These are phyloP conservation scores for Hansenula sp. DNA, from an alignment of 1,139 yeast genomes.

Conservation along the genomic window DNA sequence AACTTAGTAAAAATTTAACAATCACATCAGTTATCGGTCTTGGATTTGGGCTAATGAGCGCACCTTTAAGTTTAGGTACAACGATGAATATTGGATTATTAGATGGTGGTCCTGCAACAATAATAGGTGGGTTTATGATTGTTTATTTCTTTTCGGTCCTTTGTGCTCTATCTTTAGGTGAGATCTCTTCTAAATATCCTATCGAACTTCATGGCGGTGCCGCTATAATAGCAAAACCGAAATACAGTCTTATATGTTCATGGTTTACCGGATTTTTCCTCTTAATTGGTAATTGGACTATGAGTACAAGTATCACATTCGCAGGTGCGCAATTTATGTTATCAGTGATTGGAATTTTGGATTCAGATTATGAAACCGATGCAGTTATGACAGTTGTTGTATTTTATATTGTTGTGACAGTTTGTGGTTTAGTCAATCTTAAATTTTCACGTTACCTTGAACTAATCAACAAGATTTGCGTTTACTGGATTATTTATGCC, in stretches of 20 bases:
- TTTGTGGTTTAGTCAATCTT: constrained; percentile 60
- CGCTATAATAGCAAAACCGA: constrained; percentile 58
- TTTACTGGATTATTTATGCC: constrained; percentile 70
- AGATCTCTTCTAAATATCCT: constrained; percentile 70
- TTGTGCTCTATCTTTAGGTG: constrained; percentile 65
- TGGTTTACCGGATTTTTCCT: constrained; percentile 80
- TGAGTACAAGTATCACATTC: constrained; percentile 67
- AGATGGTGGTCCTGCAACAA: constrained; percentile 72
- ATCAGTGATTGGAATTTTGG: constrained; percentile 57
- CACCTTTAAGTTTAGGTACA: constrained; percentile 70
- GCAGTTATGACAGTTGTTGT: constrained; percentile 50
- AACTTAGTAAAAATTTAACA: constrained; percentile 58
- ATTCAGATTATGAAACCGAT: constrained; percentile 55
- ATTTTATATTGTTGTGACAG: constrained; percentile 48
- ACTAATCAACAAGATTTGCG: constrained; percentile 59
- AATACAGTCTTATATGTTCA: constrained; percentile 49
- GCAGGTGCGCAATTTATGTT: constrained; percentile 72
- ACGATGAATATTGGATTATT: constrained; percentile 64
- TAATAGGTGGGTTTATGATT: constrained; percentile 64
- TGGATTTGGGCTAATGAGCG: constrained; percentile 76
- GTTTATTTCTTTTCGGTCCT: constrained; percentile 58
- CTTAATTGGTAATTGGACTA: constrained; percentile 71
- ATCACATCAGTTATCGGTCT: constrained; percentile 67
- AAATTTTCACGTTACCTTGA: constrained; percentile 57
- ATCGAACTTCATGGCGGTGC: constrained; percentile 75